Percentiles rank a stretch among this genome's conserved stretches.
Conservation (phyloP, 257 asterid genomes). For the Capsicum chinense region DNA sequence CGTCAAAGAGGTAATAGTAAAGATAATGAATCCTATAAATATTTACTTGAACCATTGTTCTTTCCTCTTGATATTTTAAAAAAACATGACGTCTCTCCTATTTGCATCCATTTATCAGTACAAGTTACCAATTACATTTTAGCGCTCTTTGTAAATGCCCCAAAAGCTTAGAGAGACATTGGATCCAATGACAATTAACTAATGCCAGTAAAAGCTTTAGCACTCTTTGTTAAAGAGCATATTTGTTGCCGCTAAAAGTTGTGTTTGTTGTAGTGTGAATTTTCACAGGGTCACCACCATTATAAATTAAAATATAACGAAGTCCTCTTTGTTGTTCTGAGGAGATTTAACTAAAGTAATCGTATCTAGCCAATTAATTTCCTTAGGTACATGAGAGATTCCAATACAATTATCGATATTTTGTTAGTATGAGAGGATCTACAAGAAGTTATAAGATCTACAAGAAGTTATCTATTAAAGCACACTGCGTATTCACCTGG, state of each 20-base stretch:
- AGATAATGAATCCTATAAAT: background rate
- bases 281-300: background rate
- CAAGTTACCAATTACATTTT: no score
- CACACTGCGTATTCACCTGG: slow-evolving; percentile 48
- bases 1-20: background rate
- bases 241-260: no score
- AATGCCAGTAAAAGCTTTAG: no score
- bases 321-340: background rate
- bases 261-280: no score
- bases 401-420: background rate
- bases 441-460: background rate
- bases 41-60: background rate
- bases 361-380: background rate
- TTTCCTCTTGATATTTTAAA: background rate
- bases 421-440: no score
- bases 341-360: background rate
- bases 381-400: background rate
- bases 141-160: no score
- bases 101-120: background rate
- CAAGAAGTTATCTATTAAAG: background rate
- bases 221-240: no score
- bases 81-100: background rate
- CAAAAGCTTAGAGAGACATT: no score
- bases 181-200: no score
- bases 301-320: background rate